Evolutionary conservation across 129 eudicot genomes (phyloP).

Genomic region (Dittrichia graveolens): DNA sequence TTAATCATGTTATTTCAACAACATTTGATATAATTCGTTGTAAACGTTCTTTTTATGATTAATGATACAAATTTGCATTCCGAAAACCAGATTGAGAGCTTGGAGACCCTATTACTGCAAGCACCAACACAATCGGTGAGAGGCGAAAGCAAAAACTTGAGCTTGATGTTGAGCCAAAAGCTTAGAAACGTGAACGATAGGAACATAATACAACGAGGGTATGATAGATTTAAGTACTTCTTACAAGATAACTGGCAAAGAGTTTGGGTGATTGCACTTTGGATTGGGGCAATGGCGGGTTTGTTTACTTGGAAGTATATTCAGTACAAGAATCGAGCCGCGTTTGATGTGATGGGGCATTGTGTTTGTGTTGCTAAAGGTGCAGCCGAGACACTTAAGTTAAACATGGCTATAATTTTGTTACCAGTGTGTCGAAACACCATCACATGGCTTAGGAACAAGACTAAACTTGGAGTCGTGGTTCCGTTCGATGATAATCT

Average conservation of each 20-base stretch:
- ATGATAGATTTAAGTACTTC: conserved; percentile 37
- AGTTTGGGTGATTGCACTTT: conserved; percentile 53
- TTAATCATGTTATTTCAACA: not conserved
- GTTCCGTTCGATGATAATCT: conserved; percentile 69
- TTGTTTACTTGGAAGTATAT: conserved; percentile 59
- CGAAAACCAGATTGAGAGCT: conserved; percentile 41
- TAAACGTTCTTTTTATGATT: not conserved
- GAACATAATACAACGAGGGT: conserved; percentile 42
- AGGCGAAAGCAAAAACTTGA: conserved; percentile 46
- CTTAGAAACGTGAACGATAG: conserved; percentile 37
- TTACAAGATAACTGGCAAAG: conserved; percentile 65
- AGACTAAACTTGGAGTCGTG: conserved; percentile 48
- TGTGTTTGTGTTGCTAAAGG: conserved; percentile 67
- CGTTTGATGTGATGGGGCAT: conserved; percentile 60
- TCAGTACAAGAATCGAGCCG: conserved; percentile 59
- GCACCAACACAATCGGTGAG: conserved; percentile 43
- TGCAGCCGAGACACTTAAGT: conserved; percentile 61
- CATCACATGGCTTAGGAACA: conserved; percentile 61
- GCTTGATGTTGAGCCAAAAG: conserved; percentile 50
- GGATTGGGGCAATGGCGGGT: conserved; percentile 49
- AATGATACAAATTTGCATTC: not conserved
- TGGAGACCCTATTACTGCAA: conserved; percentile 60
- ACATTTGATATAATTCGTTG: not conserved
- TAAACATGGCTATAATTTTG: conserved; percentile 69
- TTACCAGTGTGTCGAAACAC: conserved; percentile 67